Base-by-base conservation (phyloP, 2,329 filamentous ascomycete genomes). In the Ramularia endophylla region DNA sequence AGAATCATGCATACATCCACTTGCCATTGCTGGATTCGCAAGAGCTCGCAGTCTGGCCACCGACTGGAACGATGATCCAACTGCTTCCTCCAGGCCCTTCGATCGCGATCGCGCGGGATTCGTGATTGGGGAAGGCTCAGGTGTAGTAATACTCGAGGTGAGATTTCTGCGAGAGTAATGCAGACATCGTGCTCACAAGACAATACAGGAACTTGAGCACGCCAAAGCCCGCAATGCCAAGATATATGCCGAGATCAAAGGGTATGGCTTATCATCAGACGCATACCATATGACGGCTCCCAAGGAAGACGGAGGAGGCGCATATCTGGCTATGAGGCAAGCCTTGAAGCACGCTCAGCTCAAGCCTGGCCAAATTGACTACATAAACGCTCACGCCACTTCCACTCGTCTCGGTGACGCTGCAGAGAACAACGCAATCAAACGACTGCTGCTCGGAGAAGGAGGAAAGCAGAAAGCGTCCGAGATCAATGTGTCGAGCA, bases 381-480 rank as follows among this genome's bases (percentile, higher is more conserved):
- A 98, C 62, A 77, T 98, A 59, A 98, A 97, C 58, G 92, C 92
- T 1, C 92, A 98, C 60, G 92, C 90, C 1, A 98, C 92, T 1
- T 86, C 85, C 16, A 98, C 90, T 0, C 64, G 73, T 5, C 74
- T 97, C 2, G 92, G 92, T 1, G 92, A 98, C 66, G 75, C 78
- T 16, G 90, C 92, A 1, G 92, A 98, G 66, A 90, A 90, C 37
- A 69, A 72, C 6, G 92, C 92, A 0, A 90, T 97, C 53, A 82
- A 80, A 47, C 68, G 77, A 0, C 65, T 98, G 28, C 80, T 97
- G 67, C 69, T 87, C 8, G 85, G 85, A 0, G 75, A 81, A 16
- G 76, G 84, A 13, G 87, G 87, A 0, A 74, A 81, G 41, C 54
- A 65, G 1, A 69, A 67, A 2, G 75, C 84, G 29, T 67, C 69